These are phyloP conservation scores for Tricholoma matsutake DNA, from an alignment of 768 basidiomycete species.

Conservation along the genomic window DNA sequence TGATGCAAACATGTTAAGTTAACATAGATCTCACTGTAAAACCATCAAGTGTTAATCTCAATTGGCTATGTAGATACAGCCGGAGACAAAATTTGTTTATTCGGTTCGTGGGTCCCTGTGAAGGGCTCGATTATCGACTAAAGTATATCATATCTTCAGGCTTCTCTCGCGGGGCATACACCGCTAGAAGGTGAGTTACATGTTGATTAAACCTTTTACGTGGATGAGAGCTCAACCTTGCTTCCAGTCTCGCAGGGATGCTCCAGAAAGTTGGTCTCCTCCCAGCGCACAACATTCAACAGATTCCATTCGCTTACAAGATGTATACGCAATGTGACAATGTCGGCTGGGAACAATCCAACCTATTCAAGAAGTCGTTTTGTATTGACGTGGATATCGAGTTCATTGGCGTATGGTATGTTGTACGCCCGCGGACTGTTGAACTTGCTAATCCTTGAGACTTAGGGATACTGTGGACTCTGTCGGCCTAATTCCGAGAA, in stretches of 20 bases:
- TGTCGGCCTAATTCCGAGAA: slow-evolving; percentile 49
- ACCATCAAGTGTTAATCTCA: neutral
- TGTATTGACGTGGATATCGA: slow-evolving; percentile 42
- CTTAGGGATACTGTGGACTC: slow-evolving; percentile 67
- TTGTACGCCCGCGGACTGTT: neutral
- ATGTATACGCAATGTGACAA: slow-evolving; percentile 38
- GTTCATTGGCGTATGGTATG: slow-evolving; percentile 52
- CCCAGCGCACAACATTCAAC: slow-evolving; percentile 49
- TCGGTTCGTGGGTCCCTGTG: neutral
- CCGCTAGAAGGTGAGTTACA: slow-evolving; percentile 44
- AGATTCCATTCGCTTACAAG: slow-evolving; percentile 59
- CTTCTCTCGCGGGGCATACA: slow-evolving; percentile 61
- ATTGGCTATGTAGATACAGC: slow-evolving; percentile 29
- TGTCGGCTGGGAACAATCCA: slow-evolving; percentile 25
- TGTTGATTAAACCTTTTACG: slow-evolving; percentile 6
- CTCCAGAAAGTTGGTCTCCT: slow-evolving; percentile 47
- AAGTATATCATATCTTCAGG: neutral
- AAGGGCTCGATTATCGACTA: neutral
- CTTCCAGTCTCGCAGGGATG: neutral
- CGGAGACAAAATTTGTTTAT: slow-evolving; percentile 54
- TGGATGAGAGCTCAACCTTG: slow-evolving; percentile 8
- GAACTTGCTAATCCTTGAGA: neutral
- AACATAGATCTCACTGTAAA: neutral
- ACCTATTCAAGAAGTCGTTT: slow-evolving; percentile 44
- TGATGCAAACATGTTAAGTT: slow-evolving; percentile 56